Evolutionary conservation across 768 basidiomycete species (phyloP), one percentile per base, ranked within the genome.

Genomic region (Leucosporidium scottii): DNA sequence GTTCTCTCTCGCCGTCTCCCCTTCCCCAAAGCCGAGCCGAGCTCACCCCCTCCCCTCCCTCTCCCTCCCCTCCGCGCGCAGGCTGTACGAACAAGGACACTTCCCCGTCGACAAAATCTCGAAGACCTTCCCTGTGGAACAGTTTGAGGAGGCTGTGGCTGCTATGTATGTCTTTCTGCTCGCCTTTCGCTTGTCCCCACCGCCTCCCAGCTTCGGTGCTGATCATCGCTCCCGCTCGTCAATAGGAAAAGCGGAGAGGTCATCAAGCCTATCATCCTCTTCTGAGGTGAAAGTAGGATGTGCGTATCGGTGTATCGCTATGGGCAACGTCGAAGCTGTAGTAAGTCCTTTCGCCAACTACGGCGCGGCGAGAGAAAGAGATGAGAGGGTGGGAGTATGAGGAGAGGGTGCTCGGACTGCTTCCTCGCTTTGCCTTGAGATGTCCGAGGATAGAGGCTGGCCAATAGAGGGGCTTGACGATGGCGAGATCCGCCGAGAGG

Each of bases 71-170:
- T n/a, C n/a, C 49, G 5, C 50, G 9, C 25, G 21, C 25, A 51
- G 68, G 18, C 49, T 76, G 27, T 69, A 73, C 65, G 51, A 70
- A 25, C 48, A 73, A 21, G 76, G 76, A 18, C 64, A 71, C 51
- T 77, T 77, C 72, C 76, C 76, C 0, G 51, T 77, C 62, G 72
- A 77, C 39, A 66, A 72, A 36, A 67, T 77, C 44, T 27, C 64
- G n/a, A 66, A 68, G 66, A 54, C 60, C 27, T 77, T 64, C 68
- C 66, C 50, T n/a, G 69, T 69, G n/a, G 73, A 72, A 47, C 53
- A 74, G 21, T 73, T 74, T 23, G 72, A 76, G 21, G 57, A 70
- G 34, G 76, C 76, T 0, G 59, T 75, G 4, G 51, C 30, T 30
- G 73, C 65, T 0, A 75, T 75, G 75, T 59, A 28, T 3, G 59